Base-by-base conservation (phyloP, 805 yeast species). In the Cyberlindnera suaveolens region DNA sequence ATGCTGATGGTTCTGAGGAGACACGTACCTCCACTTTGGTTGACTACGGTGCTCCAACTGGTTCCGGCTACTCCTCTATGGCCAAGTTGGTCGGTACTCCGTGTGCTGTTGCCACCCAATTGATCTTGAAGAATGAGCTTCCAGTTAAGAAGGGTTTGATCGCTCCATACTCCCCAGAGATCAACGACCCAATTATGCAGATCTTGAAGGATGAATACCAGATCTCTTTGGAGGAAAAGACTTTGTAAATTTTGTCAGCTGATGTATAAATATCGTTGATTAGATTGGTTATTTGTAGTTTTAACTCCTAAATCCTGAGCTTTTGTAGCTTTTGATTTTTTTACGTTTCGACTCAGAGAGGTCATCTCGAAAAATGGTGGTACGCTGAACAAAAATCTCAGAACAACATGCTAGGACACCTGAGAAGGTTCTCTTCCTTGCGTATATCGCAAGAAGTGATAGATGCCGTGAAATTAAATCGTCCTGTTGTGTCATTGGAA, bases 31-130 rank as follows among this genome's bases (percentile, higher is more conserved):
- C 97, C 17, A 93, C 99, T 47, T 74, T 93, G 62, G 91, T 90
- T 31, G 96, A 89, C 67, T 87, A 86, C 68, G 99, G 99, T 72
- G 81, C 77, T 54, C 84, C 84, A 57, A 71, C 77, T 49, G 72
- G 74, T 43, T 88, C 90, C 48, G 91, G 93, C 43, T 93, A 91
- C 81, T 84, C 96, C 34, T 90, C 98, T 31, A 93, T 93, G 99
- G 99, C 99, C 54, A 90, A 91, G 65, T 78, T 87, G 52, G 99
- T 93, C 43, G 99, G 99, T 73, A 91, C 89, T 51, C 99, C 99
- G 54, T 91, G 96, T 71, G 96, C 96, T 43, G 95, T 93, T 64
- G 99, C 98, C 27, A 75, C 85, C 46, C 79, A 80, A 70, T 83
- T 85, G 67, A 85, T 93, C 50, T 75, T 93, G 58, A 46, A 48